A percentile compares a stretch with the other conserved stretches of the same genome.
Evolutionary conservation across 83 land plant genomes (phyloP).

Genomic region (Diphasiastrum complanatum): DNA sequence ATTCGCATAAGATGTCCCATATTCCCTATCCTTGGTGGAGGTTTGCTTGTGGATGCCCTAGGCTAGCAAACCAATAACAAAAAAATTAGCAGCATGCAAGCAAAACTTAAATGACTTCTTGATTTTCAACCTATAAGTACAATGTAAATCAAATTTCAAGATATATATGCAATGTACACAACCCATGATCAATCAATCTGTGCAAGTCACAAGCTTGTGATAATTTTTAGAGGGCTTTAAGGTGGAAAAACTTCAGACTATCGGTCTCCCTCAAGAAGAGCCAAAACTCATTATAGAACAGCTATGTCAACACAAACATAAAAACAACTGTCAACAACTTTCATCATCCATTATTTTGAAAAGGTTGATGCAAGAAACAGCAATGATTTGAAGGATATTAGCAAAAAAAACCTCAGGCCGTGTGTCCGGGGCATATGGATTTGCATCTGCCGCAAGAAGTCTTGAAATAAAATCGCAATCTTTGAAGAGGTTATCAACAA

Average conservation of each 20-base stretch:
- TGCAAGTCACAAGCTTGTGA: background rate
- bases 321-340: background rate
- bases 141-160: background rate
- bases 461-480: slow-evolving; percentile 2
- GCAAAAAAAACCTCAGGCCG: background rate
- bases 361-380: background rate
- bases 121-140: too few species aligned
- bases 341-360: too few species aligned
- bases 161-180: background rate
- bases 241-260: background rate
- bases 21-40: slow-evolving; percentile 7
- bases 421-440: background rate
- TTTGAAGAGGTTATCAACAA: slow-evolving; percentile 2
- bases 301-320: background rate
- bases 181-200: too few species aligned
- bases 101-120: background rate
- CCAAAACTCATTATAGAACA: background rate
- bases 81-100: background rate
- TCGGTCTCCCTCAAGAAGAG: background rate
- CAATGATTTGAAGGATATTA: too few species aligned
- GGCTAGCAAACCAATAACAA: background rate
- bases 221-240: background rate
- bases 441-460: slow-evolving; percentile 1
- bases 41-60: background rate
- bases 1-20: slow-evolving; percentile 11